Evolutionary conservation across 805 yeast species (phyloP), one percentile per base, ranked within the genome.

Genomic region (Cephaloascus albidus): DNA sequence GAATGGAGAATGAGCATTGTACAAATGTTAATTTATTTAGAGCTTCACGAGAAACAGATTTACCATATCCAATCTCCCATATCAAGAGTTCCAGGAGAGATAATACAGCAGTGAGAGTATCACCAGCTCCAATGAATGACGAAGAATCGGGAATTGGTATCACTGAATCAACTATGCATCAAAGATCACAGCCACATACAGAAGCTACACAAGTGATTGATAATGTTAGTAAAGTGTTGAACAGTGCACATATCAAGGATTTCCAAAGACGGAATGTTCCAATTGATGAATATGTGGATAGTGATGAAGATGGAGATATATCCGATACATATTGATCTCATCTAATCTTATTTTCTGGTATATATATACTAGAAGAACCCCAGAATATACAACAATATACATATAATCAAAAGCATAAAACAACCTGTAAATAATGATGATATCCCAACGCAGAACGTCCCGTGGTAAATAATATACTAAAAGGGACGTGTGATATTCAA

Each of bases 1-100:
- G 98, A 63, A 83, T 93, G 73, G 98, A 93, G 50, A 93, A 93
- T 59, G 97, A 93, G 58, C 98, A 93, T 58, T 81, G 89, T 36
- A 80, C 97, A 1, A 90, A 90, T 54, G 95, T 88, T 10, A 78
- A 78, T 40, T 62, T 87, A 35, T 85, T 81, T 58, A 72, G 95
- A 46, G 97, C 97, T 0, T 81, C 94, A 8, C 76, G 94, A 42
- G 96, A 90, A 44, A 65, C 86, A 6, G 85, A 90, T 2, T 61
- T 90, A 39, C 98, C 98, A 0, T 90, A 87, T 45, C 74, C 78
- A 2, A 55, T 74, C 3, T 67, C 14, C 18, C 6, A n/a, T 8
- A 6, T 31, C 17, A 31, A 31, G 14, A 14, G n/a, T 31, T 8
- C 16, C 14, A 8, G 8, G 14, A n/a, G 14, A 31, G 18, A 16